A percentile compares a stretch with the other conserved stretches of the same genome.
Conservation (phyloP, 78 protist genomes). For the Dictyostelium purpureum region DNA sequence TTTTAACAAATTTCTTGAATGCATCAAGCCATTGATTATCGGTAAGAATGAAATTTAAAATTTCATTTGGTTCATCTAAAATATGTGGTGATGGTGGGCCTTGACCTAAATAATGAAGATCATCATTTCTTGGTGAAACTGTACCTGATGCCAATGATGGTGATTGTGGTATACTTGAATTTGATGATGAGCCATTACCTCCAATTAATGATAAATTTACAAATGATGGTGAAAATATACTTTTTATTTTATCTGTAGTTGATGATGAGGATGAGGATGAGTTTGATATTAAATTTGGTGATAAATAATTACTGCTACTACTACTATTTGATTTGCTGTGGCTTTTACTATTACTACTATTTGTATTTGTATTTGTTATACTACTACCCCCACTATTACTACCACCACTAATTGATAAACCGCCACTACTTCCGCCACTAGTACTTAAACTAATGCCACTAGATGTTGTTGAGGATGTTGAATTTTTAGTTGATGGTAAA, state of each 20-base stretch:
- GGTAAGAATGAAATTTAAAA: constrained; percentile 18
- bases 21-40: constrained; percentile 53
- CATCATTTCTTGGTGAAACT: neutral
- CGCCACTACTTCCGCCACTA: too few relatives aligned
- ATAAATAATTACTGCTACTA: neutral
- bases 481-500: neutral
- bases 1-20: constrained; percentile 40
- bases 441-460: neutral
- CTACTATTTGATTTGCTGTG: neutral
- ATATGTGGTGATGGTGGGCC: neutral
- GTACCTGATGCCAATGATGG: neutral
- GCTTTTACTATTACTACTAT: neutral
- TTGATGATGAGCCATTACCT: constrained; percentile 3
- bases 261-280: neutral
- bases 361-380: too few relatives aligned
- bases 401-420: too few relatives aligned
- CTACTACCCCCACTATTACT: neutral
- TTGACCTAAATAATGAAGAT: neutral
- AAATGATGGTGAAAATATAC: constrained; percentile 5
- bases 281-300: neutral
- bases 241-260: neutral
- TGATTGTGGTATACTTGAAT: neutral
- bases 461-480: neutral
- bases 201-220: neutral
- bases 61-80: constrained; percentile 30